Evolutionary conservation across 768 basidiomycete genomes (phyloP).

Genomic region (Boletus reticuloceps): DNA sequence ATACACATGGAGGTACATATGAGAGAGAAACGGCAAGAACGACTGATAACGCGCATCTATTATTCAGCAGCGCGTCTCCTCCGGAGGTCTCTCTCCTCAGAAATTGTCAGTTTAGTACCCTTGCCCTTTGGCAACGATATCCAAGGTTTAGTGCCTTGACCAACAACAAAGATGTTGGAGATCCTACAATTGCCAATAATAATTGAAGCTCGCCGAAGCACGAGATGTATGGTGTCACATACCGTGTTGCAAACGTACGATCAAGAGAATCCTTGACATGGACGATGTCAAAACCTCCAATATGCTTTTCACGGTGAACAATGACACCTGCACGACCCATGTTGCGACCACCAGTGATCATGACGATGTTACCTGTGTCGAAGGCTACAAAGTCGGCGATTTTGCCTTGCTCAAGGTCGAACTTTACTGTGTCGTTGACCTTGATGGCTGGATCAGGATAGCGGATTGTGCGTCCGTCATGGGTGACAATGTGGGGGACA

Average conservation of each 20-base stretch:
- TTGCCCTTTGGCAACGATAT: conserved; percentile 97
- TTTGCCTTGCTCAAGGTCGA: conserved; percentile 92
- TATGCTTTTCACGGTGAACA: conserved; percentile 94
- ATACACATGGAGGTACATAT: conserved; percentile 22
- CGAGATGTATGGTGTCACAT: conserved; percentile 26
- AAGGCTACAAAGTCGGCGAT: conserved; percentile 93
- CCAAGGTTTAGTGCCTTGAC: conserved; percentile 94
- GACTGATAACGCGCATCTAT: conserved; percentile 35
- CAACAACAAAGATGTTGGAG: conserved; percentile 97
- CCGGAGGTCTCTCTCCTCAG: conserved; percentile 92
- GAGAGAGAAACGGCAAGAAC: conserved; percentile 3
- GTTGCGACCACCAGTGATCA: conserved; percentile 99
- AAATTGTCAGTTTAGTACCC: conserved; percentile 96
- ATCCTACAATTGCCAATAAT: conserved; percentile 50
- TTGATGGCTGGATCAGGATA: conserved; percentile 96
- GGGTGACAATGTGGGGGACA: conserved; percentile 96
- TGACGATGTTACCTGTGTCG: conserved; percentile 95
- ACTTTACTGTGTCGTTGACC: conserved; percentile 98
- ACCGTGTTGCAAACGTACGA: conserved; percentile 97
- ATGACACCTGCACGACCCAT: conserved; percentile 98
- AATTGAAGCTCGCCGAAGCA: neutral
- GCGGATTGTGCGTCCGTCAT: conserved; percentile 99
- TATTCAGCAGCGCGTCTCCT: conserved; percentile 78
- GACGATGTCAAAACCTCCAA: conserved; percentile 98
- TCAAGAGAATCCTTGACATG: conserved; percentile 96